Evolutionary conservation across 768 basidiomycete genomes (phyloP).

Genomic region (Boletus rubescentipes): DNA sequence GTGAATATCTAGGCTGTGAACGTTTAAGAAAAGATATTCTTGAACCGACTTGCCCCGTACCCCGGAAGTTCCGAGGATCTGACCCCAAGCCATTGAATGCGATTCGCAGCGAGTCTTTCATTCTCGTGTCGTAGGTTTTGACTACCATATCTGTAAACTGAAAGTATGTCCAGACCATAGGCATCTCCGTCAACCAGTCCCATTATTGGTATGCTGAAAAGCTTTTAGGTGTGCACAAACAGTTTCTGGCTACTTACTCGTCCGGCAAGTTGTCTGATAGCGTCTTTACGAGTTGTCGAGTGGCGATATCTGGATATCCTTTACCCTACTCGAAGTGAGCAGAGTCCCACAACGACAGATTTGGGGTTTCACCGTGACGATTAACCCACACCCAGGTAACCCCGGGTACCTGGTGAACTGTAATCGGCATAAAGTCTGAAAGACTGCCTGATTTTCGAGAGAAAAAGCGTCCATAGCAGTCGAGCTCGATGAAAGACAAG

Average conservation of each 20-base stretch:
- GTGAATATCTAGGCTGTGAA: conserved; percentile 55
- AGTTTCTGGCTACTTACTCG: conserved; percentile 40
- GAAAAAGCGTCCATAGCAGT: not conserved
- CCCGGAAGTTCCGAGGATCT: conserved; percentile 61
- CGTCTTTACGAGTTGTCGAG: conserved; percentile 76
- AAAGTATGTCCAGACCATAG: conserved; percentile 89
- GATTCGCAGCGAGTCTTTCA: conserved; percentile 59
- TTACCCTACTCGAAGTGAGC: conserved; percentile 65
- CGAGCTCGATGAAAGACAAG: not conserved
- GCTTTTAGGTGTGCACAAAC: not conserved
- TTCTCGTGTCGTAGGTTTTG: conserved; percentile 67
- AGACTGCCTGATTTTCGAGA: conserved; percentile 69
- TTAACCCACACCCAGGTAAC: conserved; percentile 63
- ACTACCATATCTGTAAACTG: conserved; percentile 85
- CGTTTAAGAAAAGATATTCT: not conserved
- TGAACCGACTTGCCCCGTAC: conserved; percentile 38
- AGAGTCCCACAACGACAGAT: not conserved
- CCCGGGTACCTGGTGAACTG: conserved; percentile 47
- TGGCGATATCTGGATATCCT: conserved; percentile 94
- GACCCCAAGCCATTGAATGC: conserved; percentile 82
- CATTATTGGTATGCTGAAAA: conserved; percentile 67
- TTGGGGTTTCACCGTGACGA: conserved; percentile 64
- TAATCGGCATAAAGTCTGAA: conserved; percentile 75
- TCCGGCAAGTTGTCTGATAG: conserved; percentile 65
- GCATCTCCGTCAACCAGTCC: conserved; percentile 90